These are phyloP conservation scores for Backusella tarrabulga DNA, from an alignment of 192 early-diverging fungal species.

Conservation along the genomic window DNA sequence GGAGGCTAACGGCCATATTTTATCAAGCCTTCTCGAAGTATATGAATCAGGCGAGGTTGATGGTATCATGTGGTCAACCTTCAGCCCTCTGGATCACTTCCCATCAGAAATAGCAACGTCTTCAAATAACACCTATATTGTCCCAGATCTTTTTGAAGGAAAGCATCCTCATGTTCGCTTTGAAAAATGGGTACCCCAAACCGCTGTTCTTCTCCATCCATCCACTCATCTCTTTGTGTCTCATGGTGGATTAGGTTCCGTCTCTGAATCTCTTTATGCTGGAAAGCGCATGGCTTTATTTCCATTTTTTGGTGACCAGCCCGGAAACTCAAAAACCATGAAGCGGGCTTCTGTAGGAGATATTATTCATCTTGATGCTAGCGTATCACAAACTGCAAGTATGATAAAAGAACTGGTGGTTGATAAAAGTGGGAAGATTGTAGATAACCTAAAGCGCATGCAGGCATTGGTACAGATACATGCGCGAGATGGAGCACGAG, in stretches of 20 bases:
- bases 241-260: constrained; percentile 25
- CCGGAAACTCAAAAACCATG: background rate
- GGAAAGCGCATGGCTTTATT: constrained; percentile 26
- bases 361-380: background rate
- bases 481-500: background rate
- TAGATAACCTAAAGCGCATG: background rate
- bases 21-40: constrained; percentile 18
- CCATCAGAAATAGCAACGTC: background rate
- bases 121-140: background rate
- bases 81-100: background rate
- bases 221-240: constrained; percentile 26
- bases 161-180: background rate
- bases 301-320: constrained; percentile 33
- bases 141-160: background rate
- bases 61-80: constrained; percentile 35
- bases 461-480: constrained; percentile 10
- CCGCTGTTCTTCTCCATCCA: constrained; percentile 28
- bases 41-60: constrained; percentile 25
- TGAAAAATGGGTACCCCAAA: constrained; percentile 27
- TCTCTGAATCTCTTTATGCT: constrained; percentile 30
- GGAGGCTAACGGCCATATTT: constrained; percentile 6
- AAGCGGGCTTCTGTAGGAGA: background rate
- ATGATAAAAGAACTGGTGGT: background rate
- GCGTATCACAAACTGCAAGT: background rate
- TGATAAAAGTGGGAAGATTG: background rate